A percentile compares a stretch with the other conserved stretches of the same genome.
Conservation (phyloP, 1,284 basidiomycete genomes). For the Inonotus obliquus region DNA sequence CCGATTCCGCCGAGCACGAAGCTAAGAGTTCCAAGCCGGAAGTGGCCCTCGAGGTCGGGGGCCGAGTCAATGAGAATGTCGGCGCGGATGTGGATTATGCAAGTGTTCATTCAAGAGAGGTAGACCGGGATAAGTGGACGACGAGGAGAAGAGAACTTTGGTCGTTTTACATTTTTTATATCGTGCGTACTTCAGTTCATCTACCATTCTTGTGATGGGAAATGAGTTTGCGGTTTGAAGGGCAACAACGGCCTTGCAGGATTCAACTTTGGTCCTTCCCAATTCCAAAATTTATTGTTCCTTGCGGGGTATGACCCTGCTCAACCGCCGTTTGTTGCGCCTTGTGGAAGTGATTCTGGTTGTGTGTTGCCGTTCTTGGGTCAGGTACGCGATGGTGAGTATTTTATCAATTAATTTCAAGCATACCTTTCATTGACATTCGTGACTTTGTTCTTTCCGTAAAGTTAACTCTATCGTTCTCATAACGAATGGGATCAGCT, state of each 20-base stretch:
- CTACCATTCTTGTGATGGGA: not conserved
- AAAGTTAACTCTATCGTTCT: constrained; percentile 75
- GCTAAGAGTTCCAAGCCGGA: not conserved
- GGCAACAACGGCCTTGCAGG: constrained; percentile 70
- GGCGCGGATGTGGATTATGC: not conserved
- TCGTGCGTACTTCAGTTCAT: constrained; percentile 32
- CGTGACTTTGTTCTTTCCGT: not conserved
- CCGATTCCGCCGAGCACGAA: not conserved
- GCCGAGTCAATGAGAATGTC: not conserved
- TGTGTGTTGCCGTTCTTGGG: constrained; percentile 69
- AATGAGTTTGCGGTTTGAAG: constrained; percentile 21
- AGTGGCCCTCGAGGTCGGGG: not conserved
- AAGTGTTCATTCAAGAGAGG: not conserved
- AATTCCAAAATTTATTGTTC: constrained; percentile 72
- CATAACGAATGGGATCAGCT: constrained; percentile 71
- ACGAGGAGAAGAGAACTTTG: constrained; percentile 58
- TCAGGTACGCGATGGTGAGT: constrained; percentile 50
- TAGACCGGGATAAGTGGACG: constrained; percentile 28
- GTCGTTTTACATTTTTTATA: constrained; percentile 69
- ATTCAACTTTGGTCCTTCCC: constrained; percentile 73
- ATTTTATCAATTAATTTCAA: not conserved
- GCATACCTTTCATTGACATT: not conserved
- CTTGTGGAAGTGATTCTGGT: constrained; percentile 44
- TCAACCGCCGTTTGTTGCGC: constrained; percentile 45
- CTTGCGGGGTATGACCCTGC: constrained; percentile 66